These are phyloP conservation scores for Suhomyces anneliseae DNA, from an alignment of 1,139 yeast genomes.

Conservation along the genomic window DNA sequence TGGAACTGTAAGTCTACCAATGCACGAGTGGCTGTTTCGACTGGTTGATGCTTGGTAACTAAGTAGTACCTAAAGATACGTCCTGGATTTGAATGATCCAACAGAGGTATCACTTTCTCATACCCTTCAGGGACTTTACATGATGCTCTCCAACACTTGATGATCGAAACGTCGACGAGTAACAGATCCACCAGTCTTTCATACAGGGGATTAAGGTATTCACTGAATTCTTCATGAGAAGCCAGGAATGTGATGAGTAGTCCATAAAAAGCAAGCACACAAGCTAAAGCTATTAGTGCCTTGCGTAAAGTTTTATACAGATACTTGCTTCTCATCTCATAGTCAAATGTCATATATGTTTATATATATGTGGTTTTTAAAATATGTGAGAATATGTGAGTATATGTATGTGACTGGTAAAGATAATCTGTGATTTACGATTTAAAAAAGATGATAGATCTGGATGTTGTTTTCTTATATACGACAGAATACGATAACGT, in stretches of 20 bases:
- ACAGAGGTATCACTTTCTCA: constrained; percentile 14
- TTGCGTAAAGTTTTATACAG: constrained; percentile 7
- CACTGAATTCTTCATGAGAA: background rate
- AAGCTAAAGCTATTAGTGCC: constrained; percentile 1
- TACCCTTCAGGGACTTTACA: constrained; percentile 16
- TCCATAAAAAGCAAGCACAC: background rate
- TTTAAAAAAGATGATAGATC: background rate
- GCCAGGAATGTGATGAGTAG: background rate
- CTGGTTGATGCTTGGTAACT: constrained; percentile 12
- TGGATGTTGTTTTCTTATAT: constrained; percentile 1
- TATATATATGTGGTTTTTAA: background rate
- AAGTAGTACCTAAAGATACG: constrained; percentile 16
- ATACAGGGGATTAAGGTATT: constrained; percentile 1
- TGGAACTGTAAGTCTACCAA: constrained; percentile 17
- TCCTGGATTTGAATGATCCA: constrained; percentile 9
- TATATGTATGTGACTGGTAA: background rate
- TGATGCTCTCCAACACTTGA: constrained; percentile 13
- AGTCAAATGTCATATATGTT: background rate
- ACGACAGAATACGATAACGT: constrained; percentile 7
- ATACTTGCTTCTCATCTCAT: constrained; percentile 8
- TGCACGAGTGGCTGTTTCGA: constrained; percentile 13
- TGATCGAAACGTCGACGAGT: constrained; percentile 14
- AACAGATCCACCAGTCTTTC: constrained; percentile 2
- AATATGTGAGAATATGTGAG: background rate
- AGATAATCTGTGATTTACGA: background rate